Base-by-base conservation (phyloP, 192 early-diverging fungal species). In the Backusella circina region DNA sequence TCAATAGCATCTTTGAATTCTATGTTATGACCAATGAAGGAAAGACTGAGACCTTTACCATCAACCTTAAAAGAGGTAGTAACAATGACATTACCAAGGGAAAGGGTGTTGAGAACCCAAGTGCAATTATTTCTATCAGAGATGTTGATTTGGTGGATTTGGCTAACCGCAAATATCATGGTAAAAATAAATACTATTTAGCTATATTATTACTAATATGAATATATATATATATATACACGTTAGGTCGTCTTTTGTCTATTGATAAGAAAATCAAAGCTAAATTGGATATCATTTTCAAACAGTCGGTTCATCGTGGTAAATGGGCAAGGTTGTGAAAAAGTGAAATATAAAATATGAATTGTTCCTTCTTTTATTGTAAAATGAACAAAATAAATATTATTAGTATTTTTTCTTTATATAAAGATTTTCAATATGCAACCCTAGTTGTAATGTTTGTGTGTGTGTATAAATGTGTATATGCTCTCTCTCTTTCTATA, bases 241-340 rank as follows among this genome's bases (percentile, higher is more conserved):
- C n/a, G n/a, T 65, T 71, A 84, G 83, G 93, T 30, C 95, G 96
- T 89, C 93, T 93, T 81, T 89, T 93, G 44, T 98, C 96, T 82
- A 94, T 96, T 93, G 78, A 85, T 41, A 94, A 96, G 64, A 96
- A 98, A 84, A 86, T 94, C 79, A 98, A 98, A 84, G 81, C 90
- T 70, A 92, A 92, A 78, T 84, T 94, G 13, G 89, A 92, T 77
- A 73, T 79, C 23, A 87, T 94, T 39, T 86, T 94, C 70, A 90
- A 90, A 80, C 78, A 82, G 70, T 47, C 44, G 15, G 67, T 76
- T 82, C 72, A 82, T 83, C 79, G 84, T 80, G 82, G 78, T 71
- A 68, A 87, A 6, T 84, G 82, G 74, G 86, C 91, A 76, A 93
- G 90, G 84, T 83, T 92, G 70, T 91, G 90, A 85, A 85, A n/a